Evolutionary conservation across 2,329 filamentous ascomycete species (phyloP).

Genomic region (Colletotrichum horii): DNA sequence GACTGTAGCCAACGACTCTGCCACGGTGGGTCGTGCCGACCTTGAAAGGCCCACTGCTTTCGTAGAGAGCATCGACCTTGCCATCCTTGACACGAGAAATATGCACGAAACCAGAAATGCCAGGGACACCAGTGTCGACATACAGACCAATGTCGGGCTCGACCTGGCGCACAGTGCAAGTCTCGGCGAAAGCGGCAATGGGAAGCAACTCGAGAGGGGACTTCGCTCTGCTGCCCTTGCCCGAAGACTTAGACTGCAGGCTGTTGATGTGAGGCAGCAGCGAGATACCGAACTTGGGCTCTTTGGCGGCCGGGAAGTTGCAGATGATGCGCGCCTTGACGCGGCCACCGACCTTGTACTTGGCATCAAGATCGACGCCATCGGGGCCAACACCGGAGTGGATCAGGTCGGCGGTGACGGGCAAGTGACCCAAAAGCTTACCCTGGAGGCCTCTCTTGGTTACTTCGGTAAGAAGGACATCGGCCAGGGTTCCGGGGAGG

Average conservation of each 20-base stretch:
- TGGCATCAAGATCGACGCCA: constrained; percentile 73
- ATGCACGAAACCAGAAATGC: constrained; percentile 86
- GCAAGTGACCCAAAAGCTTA: constrained; percentile 90
- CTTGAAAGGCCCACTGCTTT: constrained; percentile 79
- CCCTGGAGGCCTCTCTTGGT: constrained; percentile 78
- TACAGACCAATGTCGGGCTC: constrained; percentile 84
- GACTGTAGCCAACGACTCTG: constrained; percentile 85
- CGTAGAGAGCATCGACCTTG: constrained; percentile 83
- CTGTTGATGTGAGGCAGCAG: constrained; percentile 82
- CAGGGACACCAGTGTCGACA: constrained; percentile 67
- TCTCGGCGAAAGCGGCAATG: constrained; percentile 77
- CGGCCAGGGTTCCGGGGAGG: constrained; percentile 88
- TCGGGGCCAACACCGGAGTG: constrained; percentile 81
- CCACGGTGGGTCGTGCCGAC: constrained; percentile 79
- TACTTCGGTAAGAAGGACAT: constrained; percentile 81
- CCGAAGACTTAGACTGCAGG: constrained; percentile 55
- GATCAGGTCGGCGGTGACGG: constrained; percentile 88
- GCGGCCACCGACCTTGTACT: constrained; percentile 84
- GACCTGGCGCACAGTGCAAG: constrained; percentile 80
- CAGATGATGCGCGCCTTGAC: constrained; percentile 87
- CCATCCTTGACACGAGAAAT: constrained; percentile 91
- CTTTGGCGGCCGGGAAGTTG: constrained; percentile 80
- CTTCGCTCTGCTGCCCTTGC: constrained; percentile 45
- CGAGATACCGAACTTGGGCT: constrained; percentile 86
- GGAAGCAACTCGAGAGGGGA: constrained; percentile 65